A percentile compares a stretch with the other conserved stretches of the same genome.
These are phyloP conservation scores for Boletellus sp. DNA, from an alignment of 768 basidiomycete species.

Conservation along the genomic window DNA sequence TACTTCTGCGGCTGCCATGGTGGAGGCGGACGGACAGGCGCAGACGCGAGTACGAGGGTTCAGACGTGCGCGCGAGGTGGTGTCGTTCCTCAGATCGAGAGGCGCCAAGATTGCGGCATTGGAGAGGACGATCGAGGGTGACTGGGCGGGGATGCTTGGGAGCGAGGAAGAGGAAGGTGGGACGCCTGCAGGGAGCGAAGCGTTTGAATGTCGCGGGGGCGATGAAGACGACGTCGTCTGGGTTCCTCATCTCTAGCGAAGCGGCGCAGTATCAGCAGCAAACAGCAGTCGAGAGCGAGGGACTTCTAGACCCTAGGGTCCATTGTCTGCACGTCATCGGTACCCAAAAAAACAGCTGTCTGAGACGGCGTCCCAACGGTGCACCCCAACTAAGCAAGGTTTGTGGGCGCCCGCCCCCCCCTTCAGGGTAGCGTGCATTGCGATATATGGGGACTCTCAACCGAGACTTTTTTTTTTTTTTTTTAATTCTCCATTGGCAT, in stretches of 20 bases:
- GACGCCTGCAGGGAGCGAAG: constrained; percentile 23
- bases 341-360: background rate
- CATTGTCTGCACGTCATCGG: constrained; percentile 2
- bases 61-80: constrained; percentile 67
- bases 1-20: no score
- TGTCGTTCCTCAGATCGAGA: constrained; percentile 60
- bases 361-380: no score
- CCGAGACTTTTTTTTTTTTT: background rate
- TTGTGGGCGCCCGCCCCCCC: background rate
- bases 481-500: background rate
- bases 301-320: constrained; percentile 10
- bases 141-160: constrained; percentile 63
- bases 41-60: constrained; percentile 41
- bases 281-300: no score
- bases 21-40: background rate
- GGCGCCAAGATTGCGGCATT: constrained; percentile 69
- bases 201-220: constrained; percentile 4
- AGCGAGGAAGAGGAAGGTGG: constrained; percentile 47
- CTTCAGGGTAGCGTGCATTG: constrained; percentile 16
- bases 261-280: background rate
- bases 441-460: constrained; percentile 6
- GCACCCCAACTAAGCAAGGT: no score
- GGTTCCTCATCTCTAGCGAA: constrained; percentile 19
- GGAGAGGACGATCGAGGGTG: constrained; percentile 45
- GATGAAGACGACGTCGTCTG: constrained; percentile 34